These are phyloP conservation scores for Polymyxa betae DNA, from an alignment of 208 protist species.

Conservation along the genomic window DNA sequence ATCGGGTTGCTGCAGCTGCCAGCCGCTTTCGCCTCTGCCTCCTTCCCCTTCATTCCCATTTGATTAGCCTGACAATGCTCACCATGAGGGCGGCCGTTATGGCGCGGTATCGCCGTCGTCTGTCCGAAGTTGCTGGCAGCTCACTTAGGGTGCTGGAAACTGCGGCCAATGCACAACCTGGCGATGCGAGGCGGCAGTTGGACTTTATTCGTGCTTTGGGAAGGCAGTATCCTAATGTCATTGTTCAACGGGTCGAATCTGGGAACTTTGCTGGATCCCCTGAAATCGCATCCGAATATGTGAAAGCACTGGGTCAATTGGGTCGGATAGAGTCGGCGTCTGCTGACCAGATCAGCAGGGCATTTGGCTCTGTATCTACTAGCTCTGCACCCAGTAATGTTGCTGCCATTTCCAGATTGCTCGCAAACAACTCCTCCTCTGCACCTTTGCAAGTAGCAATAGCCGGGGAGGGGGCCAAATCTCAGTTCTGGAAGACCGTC, in stretches of 20 bases:
- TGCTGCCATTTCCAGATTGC: not conserved
- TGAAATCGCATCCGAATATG: slow-evolving; percentile 44
- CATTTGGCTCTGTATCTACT: not conserved
- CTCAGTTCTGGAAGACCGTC: not conserved
- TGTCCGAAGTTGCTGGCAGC: not conserved
- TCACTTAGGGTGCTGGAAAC: slow-evolving; percentile 9
- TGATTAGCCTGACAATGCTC: not conserved
- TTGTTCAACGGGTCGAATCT: slow-evolving; percentile 5
- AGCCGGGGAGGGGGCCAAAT: not conserved
- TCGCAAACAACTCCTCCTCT: not conserved
- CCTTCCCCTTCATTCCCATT: no score
- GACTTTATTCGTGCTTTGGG: not conserved
- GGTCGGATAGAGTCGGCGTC: not conserved
- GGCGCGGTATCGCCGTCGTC: not conserved
- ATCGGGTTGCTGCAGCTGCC: no score
- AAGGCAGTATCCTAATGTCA: not conserved
- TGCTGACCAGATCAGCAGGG: not conserved
- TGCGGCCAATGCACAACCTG: not conserved
- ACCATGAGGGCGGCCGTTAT: not conserved
- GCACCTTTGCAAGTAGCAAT: not conserved
- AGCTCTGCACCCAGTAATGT: not conserved
- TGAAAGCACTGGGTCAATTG: slow-evolving; percentile 47
- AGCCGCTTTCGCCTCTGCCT: no score
- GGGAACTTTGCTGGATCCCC: slow-evolving; percentile 45
- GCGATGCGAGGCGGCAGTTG: not conserved